Conservation (phyloP, 805 yeast species). For the Pichia thaimueangensis region DNA sequence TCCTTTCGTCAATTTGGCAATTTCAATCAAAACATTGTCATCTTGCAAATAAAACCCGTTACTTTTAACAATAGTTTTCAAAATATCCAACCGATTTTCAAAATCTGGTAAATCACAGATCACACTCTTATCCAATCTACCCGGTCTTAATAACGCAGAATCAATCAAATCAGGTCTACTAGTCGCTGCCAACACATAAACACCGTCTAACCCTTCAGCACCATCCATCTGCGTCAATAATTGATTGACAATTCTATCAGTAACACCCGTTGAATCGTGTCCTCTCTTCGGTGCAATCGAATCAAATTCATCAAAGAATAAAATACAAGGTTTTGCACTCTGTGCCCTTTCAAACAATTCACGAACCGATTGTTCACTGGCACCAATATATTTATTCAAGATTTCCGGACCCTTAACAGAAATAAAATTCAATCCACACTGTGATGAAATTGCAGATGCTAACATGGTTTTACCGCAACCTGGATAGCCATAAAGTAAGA, state of each 20-base stretch:
- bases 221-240: conserved; percentile 98
- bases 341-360: conserved; percentile 92
- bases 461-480: conserved; percentile 95
- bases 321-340: conserved; percentile 87
- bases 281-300: conserved; percentile 98
- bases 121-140: conserved; percentile 88
- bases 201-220: conserved; percentile 96
- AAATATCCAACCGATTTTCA: conserved; percentile 68
- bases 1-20: conserved; percentile 63
- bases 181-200: conserved; percentile 93
- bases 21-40: conserved; percentile 40
- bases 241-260: conserved; percentile 96
- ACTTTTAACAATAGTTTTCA: conserved; percentile 46
- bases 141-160: conserved; percentile 91
- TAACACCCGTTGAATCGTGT: conserved; percentile 95
- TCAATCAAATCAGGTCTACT: conserved; percentile 94
- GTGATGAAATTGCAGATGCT: conserved; percentile 90
- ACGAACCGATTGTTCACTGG: conserved; percentile 90
- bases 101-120: conserved; percentile 79
- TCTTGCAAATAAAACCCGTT: conserved; percentile 53
- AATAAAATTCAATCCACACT: conserved; percentile 89
- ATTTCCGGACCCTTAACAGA: conserved; percentile 95
- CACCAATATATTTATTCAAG: conserved; percentile 91
- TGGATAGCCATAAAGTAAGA: conserved; percentile 88
- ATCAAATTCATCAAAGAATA: conserved; percentile 93